Conservation (phyloP, 768 basidiomycete genomes). For the Multifurca ochricompacta region DNA sequence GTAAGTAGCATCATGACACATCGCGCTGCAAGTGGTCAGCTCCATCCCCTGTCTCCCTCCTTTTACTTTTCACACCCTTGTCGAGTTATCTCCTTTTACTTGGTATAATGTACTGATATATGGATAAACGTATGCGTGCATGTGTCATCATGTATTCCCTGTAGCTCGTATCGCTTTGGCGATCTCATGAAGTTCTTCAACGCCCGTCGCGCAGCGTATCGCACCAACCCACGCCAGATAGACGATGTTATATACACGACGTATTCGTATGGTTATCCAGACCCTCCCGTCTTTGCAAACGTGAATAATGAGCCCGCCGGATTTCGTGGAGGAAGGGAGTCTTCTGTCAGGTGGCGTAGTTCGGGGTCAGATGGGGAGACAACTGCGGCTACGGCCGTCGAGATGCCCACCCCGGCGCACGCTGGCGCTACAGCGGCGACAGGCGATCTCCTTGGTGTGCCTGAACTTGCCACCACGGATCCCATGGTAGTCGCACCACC, state of each 20-base stretch:
- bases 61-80: not conserved
- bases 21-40: not conserved
- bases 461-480: slow-evolving; percentile 39
- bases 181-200: slow-evolving; percentile 87
- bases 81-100: not conserved
- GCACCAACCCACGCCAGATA: slow-evolving; percentile 79
- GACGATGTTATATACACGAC: slow-evolving; percentile 94
- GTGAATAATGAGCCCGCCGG: slow-evolving; percentile 17
- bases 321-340: not conserved
- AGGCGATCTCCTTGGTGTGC: slow-evolving; percentile 72
- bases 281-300: slow-evolving; percentile 17
- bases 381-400: slow-evolving; percentile 16
- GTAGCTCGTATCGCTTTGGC: slow-evolving; percentile 80
- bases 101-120: not conserved
- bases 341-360: slow-evolving; percentile 25
- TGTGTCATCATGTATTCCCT: not conserved
- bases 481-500: slow-evolving; percentile 19
- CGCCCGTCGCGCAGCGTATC: slow-evolving; percentile 73
- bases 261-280: slow-evolving; percentile 62
- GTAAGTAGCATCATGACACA: slow-evolving; percentile 36
- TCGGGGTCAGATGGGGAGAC: slow-evolving; percentile 20
- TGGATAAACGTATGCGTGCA: not conserved
- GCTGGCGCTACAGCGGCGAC: slow-evolving; percentile 27
- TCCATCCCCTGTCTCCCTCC: not conserved
- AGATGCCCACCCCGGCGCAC: slow-evolving; percentile 3